Conservation (phyloP, 108 stramenopile species). For the Aurantiochytrium sp. region DNA sequence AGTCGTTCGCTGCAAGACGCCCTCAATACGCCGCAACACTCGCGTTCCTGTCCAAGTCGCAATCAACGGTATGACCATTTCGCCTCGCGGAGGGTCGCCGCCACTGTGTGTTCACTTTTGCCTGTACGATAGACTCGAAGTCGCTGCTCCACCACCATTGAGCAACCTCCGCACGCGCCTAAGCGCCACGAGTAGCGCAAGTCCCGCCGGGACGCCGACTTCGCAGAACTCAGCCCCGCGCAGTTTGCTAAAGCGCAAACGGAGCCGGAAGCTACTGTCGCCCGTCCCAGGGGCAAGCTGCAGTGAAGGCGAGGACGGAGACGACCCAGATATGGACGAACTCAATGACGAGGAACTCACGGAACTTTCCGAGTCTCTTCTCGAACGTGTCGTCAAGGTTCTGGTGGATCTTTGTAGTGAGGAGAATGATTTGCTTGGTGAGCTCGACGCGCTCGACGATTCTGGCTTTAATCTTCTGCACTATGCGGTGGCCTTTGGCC, state of each 20-base stretch:
- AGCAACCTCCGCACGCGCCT: too few species aligned
- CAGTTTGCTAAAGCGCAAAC: not conserved
- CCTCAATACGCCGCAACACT: not conserved
- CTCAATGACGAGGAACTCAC: constrained; percentile 3
- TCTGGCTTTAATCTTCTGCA: constrained; percentile 6
- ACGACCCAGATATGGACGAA: not conserved
- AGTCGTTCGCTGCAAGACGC: not conserved
- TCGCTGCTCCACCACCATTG: too few species aligned
- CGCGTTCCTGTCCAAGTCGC: not conserved
- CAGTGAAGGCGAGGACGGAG: not conserved
- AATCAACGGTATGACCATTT: not conserved
- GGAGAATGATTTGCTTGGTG: not conserved
- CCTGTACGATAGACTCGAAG: not conserved
- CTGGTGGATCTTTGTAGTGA: not conserved
- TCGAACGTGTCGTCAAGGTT: not conserved
- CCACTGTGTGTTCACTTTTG: not conserved
- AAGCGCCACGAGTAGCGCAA: not conserved
- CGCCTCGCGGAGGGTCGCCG: not conserved
- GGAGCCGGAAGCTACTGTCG: not conserved
- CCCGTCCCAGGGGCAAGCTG: not conserved
- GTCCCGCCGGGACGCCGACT: not conserved
- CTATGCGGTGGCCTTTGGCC: not conserved
- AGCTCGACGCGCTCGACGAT: not conserved
- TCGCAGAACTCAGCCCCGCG: not conserved
- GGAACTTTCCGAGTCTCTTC: not conserved